Percentiles rank a stretch among this genome's conserved stretches.
Conservation (phyloP, 2,329 filamentous ascomycete species). For the Furcasterigmium sp. region DNA sequence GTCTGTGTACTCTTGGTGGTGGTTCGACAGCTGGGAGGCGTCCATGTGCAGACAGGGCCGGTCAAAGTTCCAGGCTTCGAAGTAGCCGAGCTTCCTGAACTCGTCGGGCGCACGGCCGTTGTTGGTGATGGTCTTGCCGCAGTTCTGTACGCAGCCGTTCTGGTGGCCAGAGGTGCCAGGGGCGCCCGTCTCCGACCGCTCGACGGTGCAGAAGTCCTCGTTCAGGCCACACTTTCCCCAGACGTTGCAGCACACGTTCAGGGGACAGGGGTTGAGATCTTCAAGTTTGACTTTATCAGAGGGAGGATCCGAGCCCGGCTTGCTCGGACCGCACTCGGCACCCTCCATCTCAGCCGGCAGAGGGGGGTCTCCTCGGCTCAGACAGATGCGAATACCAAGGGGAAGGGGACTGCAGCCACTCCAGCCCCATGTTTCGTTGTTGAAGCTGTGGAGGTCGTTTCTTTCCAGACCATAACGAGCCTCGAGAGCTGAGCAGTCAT, state of each 20-base stretch:
- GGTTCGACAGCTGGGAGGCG: conserved; percentile 6
- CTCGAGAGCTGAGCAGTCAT: too few species aligned
- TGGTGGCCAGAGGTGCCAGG: conserved; percentile 27
- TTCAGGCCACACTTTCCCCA: conserved; percentile 41
- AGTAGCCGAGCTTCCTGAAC: conserved; percentile 23
- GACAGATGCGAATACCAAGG: conserved; percentile 21
- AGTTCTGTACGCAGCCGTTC: conserved; percentile 28
- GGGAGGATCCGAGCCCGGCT: conserved; percentile 15
- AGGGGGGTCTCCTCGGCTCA: conserved; percentile 25
- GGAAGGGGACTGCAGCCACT: conserved; percentile 22
- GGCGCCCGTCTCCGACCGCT: conserved; percentile 17
- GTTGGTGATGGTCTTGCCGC: conserved; percentile 22
- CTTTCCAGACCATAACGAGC: not conserved
- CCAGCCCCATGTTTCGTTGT: conserved; percentile 32
- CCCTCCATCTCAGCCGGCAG: conserved; percentile 22
- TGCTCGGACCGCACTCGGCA: conserved; percentile 27
- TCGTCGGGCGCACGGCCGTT: conserved; percentile 14
- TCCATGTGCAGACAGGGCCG: conserved; percentile 24
- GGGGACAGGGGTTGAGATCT: conserved; percentile 20
- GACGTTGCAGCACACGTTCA: conserved; percentile 23
- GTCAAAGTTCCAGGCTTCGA: conserved; percentile 23
- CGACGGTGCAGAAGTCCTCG: conserved; percentile 31
- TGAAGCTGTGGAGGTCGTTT: conserved; percentile 13
- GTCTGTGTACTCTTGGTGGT: conserved; percentile 18
- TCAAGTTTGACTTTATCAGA: conserved; percentile 5